These are phyloP conservation scores for Trametes sp. DNA, from an alignment of 1,284 basidiomycete genomes.

Conservation along the genomic window DNA sequence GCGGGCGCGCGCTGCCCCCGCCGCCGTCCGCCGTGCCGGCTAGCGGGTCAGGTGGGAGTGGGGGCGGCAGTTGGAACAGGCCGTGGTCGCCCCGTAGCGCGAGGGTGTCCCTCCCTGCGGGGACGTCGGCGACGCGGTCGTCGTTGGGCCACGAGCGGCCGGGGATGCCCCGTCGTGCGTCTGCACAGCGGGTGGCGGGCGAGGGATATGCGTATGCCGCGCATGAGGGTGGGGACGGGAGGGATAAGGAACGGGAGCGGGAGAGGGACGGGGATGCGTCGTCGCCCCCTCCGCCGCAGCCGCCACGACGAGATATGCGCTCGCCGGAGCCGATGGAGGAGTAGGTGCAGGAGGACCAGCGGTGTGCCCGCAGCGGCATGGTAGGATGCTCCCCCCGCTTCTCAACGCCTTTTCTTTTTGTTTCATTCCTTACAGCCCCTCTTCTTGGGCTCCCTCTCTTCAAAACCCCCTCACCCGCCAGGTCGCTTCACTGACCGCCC, in stretches of 20 bases:
- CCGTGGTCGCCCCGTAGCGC: slow-evolving; percentile 21
- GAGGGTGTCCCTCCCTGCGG: slow-evolving; percentile 25
- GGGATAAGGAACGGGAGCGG: slow-evolving; percentile 14
- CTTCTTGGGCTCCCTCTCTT: not conserved
- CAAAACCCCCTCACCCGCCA: not conserved
- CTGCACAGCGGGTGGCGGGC: slow-evolving; percentile 20
- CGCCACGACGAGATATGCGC: slow-evolving; percentile 22
- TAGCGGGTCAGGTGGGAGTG: not conserved
- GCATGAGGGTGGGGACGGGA: slow-evolving; percentile 20
- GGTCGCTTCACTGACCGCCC: too few relatives aligned
- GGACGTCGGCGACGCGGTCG: slow-evolving; percentile 10
- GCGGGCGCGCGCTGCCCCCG: slow-evolving; percentile 15
- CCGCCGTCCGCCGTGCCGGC: slow-evolving; percentile 18
- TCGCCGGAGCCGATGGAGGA: slow-evolving; percentile 34
- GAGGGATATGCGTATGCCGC: slow-evolving; percentile 21
- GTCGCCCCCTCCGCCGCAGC: slow-evolving; percentile 5
- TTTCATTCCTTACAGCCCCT: not conserved
- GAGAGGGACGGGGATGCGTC: slow-evolving; percentile 20
- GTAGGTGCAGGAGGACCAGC: slow-evolving; percentile 3
- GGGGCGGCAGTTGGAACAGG: slow-evolving; percentile 7
- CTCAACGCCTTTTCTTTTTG: not conserved
- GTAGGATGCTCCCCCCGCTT: not conserved
- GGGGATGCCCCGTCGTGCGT: slow-evolving; percentile 23
- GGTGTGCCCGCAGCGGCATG: not conserved
- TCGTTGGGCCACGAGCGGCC: slow-evolving; percentile 23